Evolutionary conservation across 1,284 basidiomycete genomes (phyloP).

Genomic region (Leucoagaricus sp.): DNA sequence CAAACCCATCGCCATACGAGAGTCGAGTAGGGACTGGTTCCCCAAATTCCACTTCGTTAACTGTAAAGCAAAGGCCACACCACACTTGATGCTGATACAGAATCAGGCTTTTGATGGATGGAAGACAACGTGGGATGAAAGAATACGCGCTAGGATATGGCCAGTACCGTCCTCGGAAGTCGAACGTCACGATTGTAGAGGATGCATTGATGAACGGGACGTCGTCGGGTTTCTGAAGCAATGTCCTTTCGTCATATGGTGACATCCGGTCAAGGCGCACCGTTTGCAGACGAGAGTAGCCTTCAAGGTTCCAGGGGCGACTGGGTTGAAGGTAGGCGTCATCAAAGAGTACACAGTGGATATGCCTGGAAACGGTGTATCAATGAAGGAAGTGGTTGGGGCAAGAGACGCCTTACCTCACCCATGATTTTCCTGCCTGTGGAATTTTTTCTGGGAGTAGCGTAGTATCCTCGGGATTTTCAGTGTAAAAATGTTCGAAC

Average conservation of each 20-base stretch:
- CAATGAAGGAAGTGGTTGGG: too few species aligned
- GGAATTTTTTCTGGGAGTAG: neutral
- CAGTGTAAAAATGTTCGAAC: slow-evolving; percentile 2
- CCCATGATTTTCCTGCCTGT: neutral
- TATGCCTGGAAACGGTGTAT: neutral
- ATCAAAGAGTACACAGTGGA: neutral
- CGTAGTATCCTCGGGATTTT: neutral
- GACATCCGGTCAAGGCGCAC: slow-evolving; percentile 6
- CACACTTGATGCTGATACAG: slow-evolving; percentile 31
- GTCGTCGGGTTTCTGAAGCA: neutral
- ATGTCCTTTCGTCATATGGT: neutral
- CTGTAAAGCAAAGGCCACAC: slow-evolving; percentile 37
- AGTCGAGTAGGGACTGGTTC: slow-evolving; percentile 26
- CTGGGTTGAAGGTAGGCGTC: neutral
- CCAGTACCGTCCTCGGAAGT: neutral
- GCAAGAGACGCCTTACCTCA: neutral
- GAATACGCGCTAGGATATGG: slow-evolving; percentile 2
- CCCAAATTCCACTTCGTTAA: slow-evolving; percentile 27
- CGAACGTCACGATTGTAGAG: neutral
- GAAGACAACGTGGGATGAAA: slow-evolving; percentile 23
- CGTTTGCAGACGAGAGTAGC: neutral
- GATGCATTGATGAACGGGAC: slow-evolving; percentile 2
- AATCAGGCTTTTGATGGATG: slow-evolving; percentile 26
- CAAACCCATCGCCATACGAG: slow-evolving; percentile 31
- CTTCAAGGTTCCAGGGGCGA: neutral